These are phyloP conservation scores for Leccinum olivaceopallidum DNA, from an alignment of 768 basidiomycete genomes.

Conservation along the genomic window DNA sequence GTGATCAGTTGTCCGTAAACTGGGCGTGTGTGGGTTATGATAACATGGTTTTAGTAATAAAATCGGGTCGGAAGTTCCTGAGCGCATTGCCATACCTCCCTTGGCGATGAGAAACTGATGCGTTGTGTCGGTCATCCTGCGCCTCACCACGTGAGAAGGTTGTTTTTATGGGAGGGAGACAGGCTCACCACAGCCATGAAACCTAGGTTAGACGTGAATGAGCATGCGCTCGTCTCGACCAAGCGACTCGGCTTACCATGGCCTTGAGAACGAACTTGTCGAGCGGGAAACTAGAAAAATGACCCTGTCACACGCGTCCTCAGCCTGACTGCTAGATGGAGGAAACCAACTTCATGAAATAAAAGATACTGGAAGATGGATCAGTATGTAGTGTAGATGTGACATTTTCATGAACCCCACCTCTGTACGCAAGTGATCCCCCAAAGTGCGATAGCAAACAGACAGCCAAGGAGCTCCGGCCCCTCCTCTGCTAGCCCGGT, in stretches of 20 bases:
- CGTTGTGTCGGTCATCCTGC: conserved; percentile 16
- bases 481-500: conserved; percentile 12
- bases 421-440: conserved; percentile 26
- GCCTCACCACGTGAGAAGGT: conserved; percentile 1
- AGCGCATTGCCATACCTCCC: conserved; percentile 15
- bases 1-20: conserved; percentile 16
- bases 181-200: conserved; percentile 17
- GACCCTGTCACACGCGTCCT: neutral
- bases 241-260: conserved; percentile 9
- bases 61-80: neutral
- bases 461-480: conserved; percentile 16
- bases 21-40: neutral
- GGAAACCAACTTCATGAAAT: conserved; percentile 20
- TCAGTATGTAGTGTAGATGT: neutral
- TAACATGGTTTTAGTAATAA: conserved; percentile 6
- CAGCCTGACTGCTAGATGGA: neutral
- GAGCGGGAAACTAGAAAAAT: conserved; percentile 6
- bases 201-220: conserved; percentile 11
- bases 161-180: neutral
- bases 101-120: conserved; percentile 20
- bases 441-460: conserved; percentile 25
- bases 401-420: conserved; percentile 10
- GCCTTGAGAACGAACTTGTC: conserved; percentile 7
- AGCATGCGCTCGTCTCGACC: neutral
- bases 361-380: conserved; percentile 11